phyloP scores from a whole-genome alignment of 2,329 filamentous ascomycete genomes.

The Aspergillus spinulosporus region DNA sequence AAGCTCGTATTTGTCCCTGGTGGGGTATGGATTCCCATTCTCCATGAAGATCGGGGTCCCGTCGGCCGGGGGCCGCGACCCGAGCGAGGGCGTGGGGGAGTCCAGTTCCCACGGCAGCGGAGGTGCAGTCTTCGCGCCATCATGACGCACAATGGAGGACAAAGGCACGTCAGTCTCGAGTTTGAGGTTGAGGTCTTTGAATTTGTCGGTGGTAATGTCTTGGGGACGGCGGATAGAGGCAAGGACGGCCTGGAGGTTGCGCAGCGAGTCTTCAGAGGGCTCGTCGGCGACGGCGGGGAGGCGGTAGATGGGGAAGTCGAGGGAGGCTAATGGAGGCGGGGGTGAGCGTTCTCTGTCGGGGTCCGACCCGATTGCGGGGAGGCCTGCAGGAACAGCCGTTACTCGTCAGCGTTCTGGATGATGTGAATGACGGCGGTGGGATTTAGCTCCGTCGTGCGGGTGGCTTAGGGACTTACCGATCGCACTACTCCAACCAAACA shows the following conservation, averaged over 20 bases:
- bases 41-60: constrained; percentile 39
- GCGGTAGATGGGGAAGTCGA: constrained; percentile 54
- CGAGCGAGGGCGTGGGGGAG: constrained; percentile 15
- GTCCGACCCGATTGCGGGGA: constrained; percentile 35
- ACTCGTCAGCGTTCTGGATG: constrained; percentile 19
- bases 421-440: neutral
- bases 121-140: constrained; percentile 37
- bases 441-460: neutral
- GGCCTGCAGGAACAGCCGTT: constrained; percentile 22
- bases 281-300: constrained; percentile 37
- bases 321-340: constrained; percentile 50
- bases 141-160: constrained; percentile 38
- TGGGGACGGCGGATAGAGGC: constrained; percentile 45
- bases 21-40: constrained; percentile 52
- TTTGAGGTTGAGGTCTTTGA: constrained; percentile 45
- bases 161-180: constrained; percentile 40
- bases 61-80: constrained; percentile 1
- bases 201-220: constrained; percentile 42
- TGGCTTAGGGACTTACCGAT: constrained; percentile 29
- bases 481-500: constrained; percentile 38
- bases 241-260: constrained; percentile 45
- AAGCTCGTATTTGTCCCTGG: constrained; percentile 50
- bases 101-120: constrained; percentile 39
- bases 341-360: constrained; percentile 48
- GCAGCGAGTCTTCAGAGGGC: constrained; percentile 39